phyloP scores from a whole-genome alignment of 2,329 filamentous ascomycete genomes.

The Epichloe bromicola region DNA sequence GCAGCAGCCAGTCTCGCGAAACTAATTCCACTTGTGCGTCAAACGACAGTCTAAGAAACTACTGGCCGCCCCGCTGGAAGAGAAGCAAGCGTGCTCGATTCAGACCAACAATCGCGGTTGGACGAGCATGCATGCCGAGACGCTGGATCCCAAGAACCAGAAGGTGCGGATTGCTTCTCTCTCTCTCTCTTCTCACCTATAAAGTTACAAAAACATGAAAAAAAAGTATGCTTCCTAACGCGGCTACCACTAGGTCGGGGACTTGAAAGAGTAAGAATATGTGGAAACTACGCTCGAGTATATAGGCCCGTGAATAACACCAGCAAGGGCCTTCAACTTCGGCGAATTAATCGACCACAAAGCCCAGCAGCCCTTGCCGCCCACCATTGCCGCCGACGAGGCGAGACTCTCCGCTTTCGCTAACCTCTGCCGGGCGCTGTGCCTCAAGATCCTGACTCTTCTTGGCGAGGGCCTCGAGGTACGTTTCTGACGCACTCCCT shows the following conservation, averaged over 20 bases:
- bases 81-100: slow-evolving; percentile 66
- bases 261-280: slow-evolving; percentile 66
- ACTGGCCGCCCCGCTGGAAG: slow-evolving; percentile 54
- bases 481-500: slow-evolving; percentile 9
- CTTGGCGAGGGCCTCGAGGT: slow-evolving; percentile 67
- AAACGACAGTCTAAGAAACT: slow-evolving; percentile 47
- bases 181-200: not conserved
- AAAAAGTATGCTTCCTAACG: not conserved
- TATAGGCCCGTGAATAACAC: not conserved
- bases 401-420: slow-evolving; percentile 53
- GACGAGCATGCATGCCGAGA: slow-evolving; percentile 79
- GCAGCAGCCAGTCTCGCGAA: too few relatives aligned
- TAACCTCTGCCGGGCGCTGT: slow-evolving; percentile 57
- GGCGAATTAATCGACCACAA: slow-evolving; percentile 58
- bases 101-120: slow-evolving; percentile 75
- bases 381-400: slow-evolving; percentile 46
- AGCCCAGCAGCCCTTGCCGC: slow-evolving; percentile 65
- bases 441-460: slow-evolving; percentile 57
- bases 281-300: too few relatives aligned
- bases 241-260: slow-evolving; percentile 44
- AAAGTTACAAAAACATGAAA: not conserved
- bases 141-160: slow-evolving; percentile 72
- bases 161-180: slow-evolving; percentile 37
- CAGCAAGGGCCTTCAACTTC: slow-evolving; percentile 74
- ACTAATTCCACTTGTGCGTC: too few relatives aligned